phyloP scores from a whole-genome alignment of 2,329 filamentous ascomycete species.

The Colletotrichum karsti region DNA sequence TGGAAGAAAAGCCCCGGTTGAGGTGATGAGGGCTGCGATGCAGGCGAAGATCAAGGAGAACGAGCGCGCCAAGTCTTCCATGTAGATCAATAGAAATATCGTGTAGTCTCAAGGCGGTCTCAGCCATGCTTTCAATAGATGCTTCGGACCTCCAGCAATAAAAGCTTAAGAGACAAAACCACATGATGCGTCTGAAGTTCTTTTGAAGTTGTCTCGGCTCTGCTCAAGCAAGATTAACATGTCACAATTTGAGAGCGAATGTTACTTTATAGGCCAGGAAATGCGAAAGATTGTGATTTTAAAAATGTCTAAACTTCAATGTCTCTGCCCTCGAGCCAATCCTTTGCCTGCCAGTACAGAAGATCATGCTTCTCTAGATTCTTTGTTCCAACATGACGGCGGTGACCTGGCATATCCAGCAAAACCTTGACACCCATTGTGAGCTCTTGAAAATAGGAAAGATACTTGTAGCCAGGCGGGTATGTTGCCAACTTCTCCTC shows the following conservation, averaged over 20 bases:
- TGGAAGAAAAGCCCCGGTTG: background rate
- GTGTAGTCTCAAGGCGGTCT: background rate
- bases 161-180: too few species aligned
- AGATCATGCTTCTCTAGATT: background rate
- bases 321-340: background rate
- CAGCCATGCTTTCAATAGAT: too few species aligned
- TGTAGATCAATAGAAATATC: background rate
- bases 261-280: too few species aligned
- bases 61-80: background rate
- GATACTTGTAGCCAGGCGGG: background rate
- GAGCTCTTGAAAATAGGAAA: background rate
- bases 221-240: too few species aligned
- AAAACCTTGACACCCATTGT: background rate
- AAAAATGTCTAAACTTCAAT: background rate
- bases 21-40: background rate
- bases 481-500: background rate
- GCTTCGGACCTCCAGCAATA: too few species aligned
- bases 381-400: background rate
- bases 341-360: background rate
- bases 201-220: too few species aligned
- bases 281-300: too few species aligned
- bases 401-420: background rate
- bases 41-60: background rate
- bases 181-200: too few species aligned
- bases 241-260: too few species aligned